Percentiles rank a stretch among this genome's conserved stretches.
Evolutionary conservation across 2,329 filamentous ascomycete genomes (phyloP).

Genomic region (Monilinia fructigena): DNA sequence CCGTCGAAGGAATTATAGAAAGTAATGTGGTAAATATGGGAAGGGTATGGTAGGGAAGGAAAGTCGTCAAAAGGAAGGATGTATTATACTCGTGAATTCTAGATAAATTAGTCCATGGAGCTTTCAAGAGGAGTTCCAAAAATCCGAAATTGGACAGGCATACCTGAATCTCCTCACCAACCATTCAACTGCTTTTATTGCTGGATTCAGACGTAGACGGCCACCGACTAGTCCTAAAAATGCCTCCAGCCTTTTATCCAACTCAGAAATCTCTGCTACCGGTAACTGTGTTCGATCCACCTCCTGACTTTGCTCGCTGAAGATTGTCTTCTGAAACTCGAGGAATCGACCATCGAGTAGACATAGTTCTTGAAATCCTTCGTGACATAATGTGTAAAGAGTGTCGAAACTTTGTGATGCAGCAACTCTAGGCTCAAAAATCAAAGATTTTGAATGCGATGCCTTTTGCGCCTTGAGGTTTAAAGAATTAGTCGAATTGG

Average conservation of each 20-base stretch:
- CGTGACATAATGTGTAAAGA: slow-evolving; percentile 80
- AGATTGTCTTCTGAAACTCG: slow-evolving; percentile 73
- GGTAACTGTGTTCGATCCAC: slow-evolving; percentile 88
- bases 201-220: slow-evolving; percentile 77
- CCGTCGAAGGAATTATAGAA: slow-evolving; percentile 75
- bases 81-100: slow-evolving; percentile 94
- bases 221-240: slow-evolving; percentile 80
- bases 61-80: slow-evolving; percentile 72
- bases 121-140: neutral
- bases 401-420: slow-evolving; percentile 87
- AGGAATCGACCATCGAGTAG: slow-evolving; percentile 77
- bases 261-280: slow-evolving; percentile 73
- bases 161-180: slow-evolving; percentile 86
- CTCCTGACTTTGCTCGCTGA: slow-evolving; percentile 88
- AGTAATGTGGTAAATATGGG: slow-evolving; percentile 82
- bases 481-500: slow-evolving; percentile 84
- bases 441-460: slow-evolving; percentile 88
- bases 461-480: slow-evolving; percentile 91
- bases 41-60: slow-evolving; percentile 87
- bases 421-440: slow-evolving; percentile 85
- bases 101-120: slow-evolving; percentile 18
- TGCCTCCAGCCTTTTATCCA: slow-evolving; percentile 73
- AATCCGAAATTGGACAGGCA: slow-evolving; percentile 31
- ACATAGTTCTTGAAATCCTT: slow-evolving; percentile 90
- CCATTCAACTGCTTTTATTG: slow-evolving; percentile 92